A percentile compares a stretch with the other conserved stretches of the same genome.
Conservation (phyloP, 2,329 filamentous ascomycete genomes). For the Penicillium vulpinum region DNA sequence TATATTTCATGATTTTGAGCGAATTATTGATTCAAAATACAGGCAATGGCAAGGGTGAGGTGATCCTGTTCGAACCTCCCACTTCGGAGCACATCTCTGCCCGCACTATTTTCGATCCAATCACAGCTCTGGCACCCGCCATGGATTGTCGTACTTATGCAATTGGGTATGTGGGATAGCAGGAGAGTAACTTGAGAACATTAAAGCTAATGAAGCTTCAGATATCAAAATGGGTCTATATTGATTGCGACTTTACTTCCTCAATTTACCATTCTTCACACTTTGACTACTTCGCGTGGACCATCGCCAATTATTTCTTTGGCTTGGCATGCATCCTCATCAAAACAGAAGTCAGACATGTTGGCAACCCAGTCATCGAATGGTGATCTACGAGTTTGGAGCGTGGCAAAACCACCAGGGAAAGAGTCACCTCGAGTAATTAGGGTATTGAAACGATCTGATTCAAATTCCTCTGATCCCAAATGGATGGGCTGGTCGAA, state of each 20-base stretch:
- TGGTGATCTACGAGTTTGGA: constrained; percentile 94
- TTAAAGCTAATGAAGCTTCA: constrained; percentile 38
- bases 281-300: constrained; percentile 76
- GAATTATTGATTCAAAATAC: constrained; percentile 17
- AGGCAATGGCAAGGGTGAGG: constrained; percentile 91
- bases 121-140: constrained; percentile 88
- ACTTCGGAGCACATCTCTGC: constrained; percentile 91
- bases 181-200: too few species aligned
- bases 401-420: constrained; percentile 77
- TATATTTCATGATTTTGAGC: constrained; percentile 1
- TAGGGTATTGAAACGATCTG: constrained; percentile 76
- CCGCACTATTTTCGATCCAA: constrained; percentile 89
- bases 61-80: constrained; percentile 90
- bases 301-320: constrained; percentile 86
- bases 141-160: constrained; percentile 92
- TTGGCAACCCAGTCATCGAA: constrained; percentile 88
- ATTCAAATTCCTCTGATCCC: constrained; percentile 70
- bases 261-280: constrained; percentile 90
- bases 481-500: constrained; percentile 99
- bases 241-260: constrained; percentile 87
- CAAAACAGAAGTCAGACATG: constrained; percentile 97
- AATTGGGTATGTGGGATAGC: constrained; percentile 68
- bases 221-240: constrained; percentile 93
- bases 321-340: constrained; percentile 94
- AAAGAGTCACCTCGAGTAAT: constrained; percentile 82